A percentile compares a stretch with the other conserved stretches of the same genome.
These are phyloP conservation scores for Neonectria neomacrospora DNA, from an alignment of 2,329 filamentous ascomycete species.

Conservation along the genomic window DNA sequence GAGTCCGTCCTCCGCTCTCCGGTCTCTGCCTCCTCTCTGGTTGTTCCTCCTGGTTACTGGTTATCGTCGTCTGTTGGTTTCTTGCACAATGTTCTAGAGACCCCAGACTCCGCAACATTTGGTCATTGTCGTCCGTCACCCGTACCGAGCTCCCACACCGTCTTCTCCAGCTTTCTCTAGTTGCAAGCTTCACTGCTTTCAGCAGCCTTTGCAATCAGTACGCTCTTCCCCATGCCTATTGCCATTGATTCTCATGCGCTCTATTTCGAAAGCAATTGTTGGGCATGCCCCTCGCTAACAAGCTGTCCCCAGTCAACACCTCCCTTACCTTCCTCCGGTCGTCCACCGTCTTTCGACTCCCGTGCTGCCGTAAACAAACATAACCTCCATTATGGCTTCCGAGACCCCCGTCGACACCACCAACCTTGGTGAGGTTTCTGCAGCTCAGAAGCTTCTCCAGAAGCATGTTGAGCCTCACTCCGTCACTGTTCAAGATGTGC, in stretches of 20 bases:
- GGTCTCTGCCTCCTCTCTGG: constrained; percentile 53
- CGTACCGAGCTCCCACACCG: constrained; percentile 33
- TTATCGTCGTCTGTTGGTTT: constrained; percentile 49
- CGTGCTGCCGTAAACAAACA: constrained; percentile 29
- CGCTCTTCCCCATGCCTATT: background rate
- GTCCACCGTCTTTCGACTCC: constrained; percentile 14
- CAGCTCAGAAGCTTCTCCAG: constrained; percentile 71
- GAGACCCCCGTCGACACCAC: constrained; percentile 50
- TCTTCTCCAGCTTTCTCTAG: constrained; percentile 29
- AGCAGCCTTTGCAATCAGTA: constrained; percentile 34
- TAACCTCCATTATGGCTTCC: constrained; percentile 55
- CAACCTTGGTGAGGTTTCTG: constrained; percentile 57
- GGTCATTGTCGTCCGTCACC: constrained; percentile 36
- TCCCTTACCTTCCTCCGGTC: constrained; percentile 21
- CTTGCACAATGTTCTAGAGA: constrained; percentile 55
- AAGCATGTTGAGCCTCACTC: constrained; percentile 69
- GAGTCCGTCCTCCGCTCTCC: constrained; percentile 38
- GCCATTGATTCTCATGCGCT: background rate
- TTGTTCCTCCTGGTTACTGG: constrained; percentile 55
- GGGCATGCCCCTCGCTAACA: constrained; percentile 28
- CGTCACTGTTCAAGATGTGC: constrained; percentile 81
- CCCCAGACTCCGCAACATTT: constrained; percentile 44
- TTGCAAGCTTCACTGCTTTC: constrained; percentile 41
- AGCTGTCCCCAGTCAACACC: constrained; percentile 5
- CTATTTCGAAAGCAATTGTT: background rate